Conservation (phyloP, 2,329 filamentous ascomycete species). For the Fusarium denticulatum region DNA sequence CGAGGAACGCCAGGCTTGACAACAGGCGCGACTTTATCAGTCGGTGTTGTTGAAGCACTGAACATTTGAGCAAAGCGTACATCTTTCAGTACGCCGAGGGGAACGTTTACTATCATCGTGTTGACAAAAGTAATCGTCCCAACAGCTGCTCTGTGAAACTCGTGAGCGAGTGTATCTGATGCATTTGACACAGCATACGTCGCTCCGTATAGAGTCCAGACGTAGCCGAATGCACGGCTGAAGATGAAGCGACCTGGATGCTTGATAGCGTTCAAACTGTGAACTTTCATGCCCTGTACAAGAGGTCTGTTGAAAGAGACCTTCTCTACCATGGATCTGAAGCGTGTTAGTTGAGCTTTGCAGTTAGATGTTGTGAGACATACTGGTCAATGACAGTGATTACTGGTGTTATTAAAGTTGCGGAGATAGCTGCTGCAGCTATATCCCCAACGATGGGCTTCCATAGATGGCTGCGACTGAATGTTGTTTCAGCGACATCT, state of each 20-base stretch:
- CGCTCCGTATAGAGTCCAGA: conserved; percentile 45
- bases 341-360: not conserved
- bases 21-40: conserved; percentile 1
- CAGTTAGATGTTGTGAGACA: not conserved
- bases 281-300: conserved; percentile 14
- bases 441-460: conserved; percentile 38
- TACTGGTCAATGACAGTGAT: conserved; percentile 45
- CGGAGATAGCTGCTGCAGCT: conserved; percentile 41
- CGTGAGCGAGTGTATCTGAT: conserved; percentile 40
- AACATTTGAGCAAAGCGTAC: conserved; percentile 46
- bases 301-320: conserved; percentile 35
- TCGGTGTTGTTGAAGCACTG: conserved; percentile 19
- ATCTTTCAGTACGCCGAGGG: conserved; percentile 47
- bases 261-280: conserved; percentile 25
- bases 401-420: conserved; percentile 42
- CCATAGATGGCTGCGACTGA: conserved; percentile 18
- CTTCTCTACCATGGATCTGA: conserved; percentile 38
- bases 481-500: not conserved
- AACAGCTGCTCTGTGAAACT: conserved; percentile 39
- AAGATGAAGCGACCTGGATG: conserved; percentile 40
- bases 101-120: conserved; percentile 47
- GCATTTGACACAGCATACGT: conserved; percentile 45
- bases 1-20: conserved; percentile 27
- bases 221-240: conserved; percentile 40
- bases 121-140: conserved; percentile 42